Percentiles rank a stretch among this genome's conserved stretches.
Conservation (phyloP, 169 alveolate genomes). For the Perkinsus marinus region DNA sequence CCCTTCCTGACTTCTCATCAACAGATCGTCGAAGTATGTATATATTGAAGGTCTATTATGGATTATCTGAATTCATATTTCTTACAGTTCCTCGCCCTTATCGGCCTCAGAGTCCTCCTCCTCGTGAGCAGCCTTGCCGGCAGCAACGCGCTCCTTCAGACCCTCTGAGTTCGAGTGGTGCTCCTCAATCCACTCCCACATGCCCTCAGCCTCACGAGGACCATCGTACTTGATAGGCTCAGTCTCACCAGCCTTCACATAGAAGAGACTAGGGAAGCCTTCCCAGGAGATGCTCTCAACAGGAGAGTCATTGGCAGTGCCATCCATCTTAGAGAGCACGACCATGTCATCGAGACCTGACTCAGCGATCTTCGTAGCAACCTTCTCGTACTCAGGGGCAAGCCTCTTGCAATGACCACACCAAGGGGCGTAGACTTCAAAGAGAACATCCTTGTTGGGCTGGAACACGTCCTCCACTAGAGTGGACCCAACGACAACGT, state of each 20-base stretch:
- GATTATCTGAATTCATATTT: too few species aligned
- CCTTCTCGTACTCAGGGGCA: constrained; percentile 59
- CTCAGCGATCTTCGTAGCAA: constrained; percentile 48
- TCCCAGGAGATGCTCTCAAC: constrained; percentile 30
- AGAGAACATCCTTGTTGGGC: constrained; percentile 68
- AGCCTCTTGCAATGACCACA: constrained; percentile 88
- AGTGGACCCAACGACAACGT: constrained; percentile 54
- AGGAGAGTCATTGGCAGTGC: constrained; percentile 66
- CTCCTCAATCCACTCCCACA: background rate
- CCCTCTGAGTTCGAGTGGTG: background rate
- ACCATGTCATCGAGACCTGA: constrained; percentile 32
- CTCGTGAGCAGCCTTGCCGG: background rate
- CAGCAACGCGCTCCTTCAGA: background rate
- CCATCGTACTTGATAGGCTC: constrained; percentile 29
- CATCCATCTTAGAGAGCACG: constrained; percentile 78
- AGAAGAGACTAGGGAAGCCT: constrained; percentile 35
- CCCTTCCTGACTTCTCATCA: too few species aligned
- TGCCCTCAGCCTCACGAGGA: background rate
- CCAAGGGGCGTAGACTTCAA: constrained; percentile 93
- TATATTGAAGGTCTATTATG: too few species aligned
- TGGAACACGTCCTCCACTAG: constrained; percentile 56
- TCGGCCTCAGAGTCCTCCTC: background rate
- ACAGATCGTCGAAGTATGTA: too few species aligned
- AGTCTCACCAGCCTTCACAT: constrained; percentile 28
- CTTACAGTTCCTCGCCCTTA: background rate